A percentile compares a stretch with the other conserved stretches of the same genome.
phyloP scores from a whole-genome alignment of 768 basidiomycete species.

The Lyophyllum atratum region DNA sequence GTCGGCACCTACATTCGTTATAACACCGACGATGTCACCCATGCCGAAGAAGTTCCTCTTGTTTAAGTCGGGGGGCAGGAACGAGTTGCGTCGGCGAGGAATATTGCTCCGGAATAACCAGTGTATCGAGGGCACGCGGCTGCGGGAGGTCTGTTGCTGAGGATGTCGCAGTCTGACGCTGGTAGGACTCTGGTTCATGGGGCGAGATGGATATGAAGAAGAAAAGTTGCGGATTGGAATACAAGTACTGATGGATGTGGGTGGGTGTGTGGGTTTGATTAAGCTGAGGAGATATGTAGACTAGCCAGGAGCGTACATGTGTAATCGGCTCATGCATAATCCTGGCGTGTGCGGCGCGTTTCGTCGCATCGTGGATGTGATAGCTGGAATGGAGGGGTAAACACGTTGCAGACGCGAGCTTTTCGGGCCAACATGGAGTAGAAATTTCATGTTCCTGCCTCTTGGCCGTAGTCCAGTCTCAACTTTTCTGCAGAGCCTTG shows the following conservation, averaged over 20 bases:
- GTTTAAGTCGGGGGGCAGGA: constrained; percentile 58
- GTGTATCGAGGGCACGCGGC: constrained; percentile 48
- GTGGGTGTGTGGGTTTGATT: constrained; percentile 9
- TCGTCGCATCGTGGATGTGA: constrained; percentile 11
- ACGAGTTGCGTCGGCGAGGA: constrained; percentile 62
- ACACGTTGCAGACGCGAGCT: constrained; percentile 17
- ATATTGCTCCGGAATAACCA: constrained; percentile 80
- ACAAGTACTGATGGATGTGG: constrained; percentile 5
- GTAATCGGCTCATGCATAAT: constrained; percentile 11
- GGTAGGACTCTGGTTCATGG: constrained; percentile 22
- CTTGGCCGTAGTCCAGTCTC: not conserved
- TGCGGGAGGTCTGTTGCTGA: constrained; percentile 21
- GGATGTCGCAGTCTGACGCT: constrained; percentile 28
- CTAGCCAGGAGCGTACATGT: constrained; percentile 24
- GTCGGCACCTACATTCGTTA: constrained; percentile 61
- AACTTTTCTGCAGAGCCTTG: no score
- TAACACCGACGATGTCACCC: constrained; percentile 74
- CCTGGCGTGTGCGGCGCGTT: constrained; percentile 20
- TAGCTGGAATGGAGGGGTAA: not conserved
- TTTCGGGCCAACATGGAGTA: constrained; percentile 4
- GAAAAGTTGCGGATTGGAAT: constrained; percentile 10
- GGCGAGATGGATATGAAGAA: constrained; percentile 2
- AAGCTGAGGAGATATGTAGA: constrained; percentile 15
- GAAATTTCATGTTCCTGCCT: constrained; percentile 2
- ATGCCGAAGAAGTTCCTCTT: constrained; percentile 79